phyloP scores from a whole-genome alignment of 345 rosid species.

The Hibiscus syriacus region DNA sequence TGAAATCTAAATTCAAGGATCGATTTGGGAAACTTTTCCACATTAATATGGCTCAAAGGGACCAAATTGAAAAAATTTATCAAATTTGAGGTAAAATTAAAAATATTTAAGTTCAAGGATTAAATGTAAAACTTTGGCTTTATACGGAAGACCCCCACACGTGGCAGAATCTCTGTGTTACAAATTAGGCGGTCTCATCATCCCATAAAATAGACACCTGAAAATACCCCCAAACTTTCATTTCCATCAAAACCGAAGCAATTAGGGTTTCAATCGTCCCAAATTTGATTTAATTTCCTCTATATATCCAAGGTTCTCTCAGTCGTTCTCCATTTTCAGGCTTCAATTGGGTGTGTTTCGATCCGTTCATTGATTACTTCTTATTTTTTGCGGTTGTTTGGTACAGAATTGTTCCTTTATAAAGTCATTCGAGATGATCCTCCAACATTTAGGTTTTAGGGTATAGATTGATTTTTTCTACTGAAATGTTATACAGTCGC shows the following conservation, averaged over 20 bases:
- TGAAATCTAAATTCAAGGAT: too few relatives aligned
- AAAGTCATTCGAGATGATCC: not conserved
- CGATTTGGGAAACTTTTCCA: too few relatives aligned
- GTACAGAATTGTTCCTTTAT: not conserved
- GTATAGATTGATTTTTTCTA: not conserved
- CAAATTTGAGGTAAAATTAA: not conserved
- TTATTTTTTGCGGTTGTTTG: not conserved
- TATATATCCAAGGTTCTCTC: not conserved
- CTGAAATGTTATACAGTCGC: not conserved
- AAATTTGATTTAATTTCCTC: not conserved
- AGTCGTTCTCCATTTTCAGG: not conserved
- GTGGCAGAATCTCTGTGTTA: too few relatives aligned
- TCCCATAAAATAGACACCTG: too few relatives aligned
- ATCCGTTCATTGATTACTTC: not conserved
- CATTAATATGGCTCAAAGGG: not conserved
- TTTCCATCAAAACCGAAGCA: not conserved
- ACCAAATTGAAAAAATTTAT: too few relatives aligned
- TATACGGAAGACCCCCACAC: not conserved
- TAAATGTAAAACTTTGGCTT: not conserved
- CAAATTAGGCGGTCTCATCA: too few relatives aligned
- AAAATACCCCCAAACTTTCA: too few relatives aligned
- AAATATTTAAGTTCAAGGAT: too few relatives aligned
- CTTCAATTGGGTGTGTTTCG: not conserved
- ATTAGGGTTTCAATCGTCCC: slow-evolving; percentile 2
- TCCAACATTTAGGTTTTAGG: not conserved